Evolutionary conservation across 2,329 filamentous ascomycete species (phyloP).

Genomic region (Cytospora paraplurivora): DNA sequence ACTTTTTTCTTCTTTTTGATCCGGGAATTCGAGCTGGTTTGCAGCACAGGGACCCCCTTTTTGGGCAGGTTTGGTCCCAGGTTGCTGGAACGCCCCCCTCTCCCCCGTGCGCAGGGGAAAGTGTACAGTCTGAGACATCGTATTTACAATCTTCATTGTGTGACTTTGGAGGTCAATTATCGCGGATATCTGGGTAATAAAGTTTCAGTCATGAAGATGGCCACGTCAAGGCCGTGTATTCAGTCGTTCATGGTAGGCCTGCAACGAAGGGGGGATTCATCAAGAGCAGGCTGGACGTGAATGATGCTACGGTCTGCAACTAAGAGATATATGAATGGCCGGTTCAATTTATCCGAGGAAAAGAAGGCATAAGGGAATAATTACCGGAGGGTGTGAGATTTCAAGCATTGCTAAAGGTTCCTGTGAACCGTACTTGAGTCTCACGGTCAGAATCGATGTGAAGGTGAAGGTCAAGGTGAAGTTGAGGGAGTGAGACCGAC

Average conservation of each 20-base stretch:
- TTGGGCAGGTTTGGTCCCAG: constrained; percentile 4
- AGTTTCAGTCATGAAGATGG: constrained; percentile 5
- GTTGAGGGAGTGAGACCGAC: constrained; percentile 6
- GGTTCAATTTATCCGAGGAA: too few relatives aligned
- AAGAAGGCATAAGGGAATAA: too few relatives aligned
- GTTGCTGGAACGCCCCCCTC: constrained; percentile 4
- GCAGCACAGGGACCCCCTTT: constrained; percentile 7
- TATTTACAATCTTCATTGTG: constrained; percentile 11
- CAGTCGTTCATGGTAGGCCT: constrained; percentile 16
- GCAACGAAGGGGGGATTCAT: background rate
- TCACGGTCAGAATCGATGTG: too few relatives aligned
- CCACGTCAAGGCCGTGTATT: constrained; percentile 12
- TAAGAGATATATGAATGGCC: too few relatives aligned
- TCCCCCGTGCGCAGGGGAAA: background rate
- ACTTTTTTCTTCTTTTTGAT: background rate
- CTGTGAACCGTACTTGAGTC: too few relatives aligned
- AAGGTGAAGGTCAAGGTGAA: background rate
- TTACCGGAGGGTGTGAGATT: too few relatives aligned
- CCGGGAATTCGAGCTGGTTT: constrained; percentile 13
- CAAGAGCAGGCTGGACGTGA: too few relatives aligned
- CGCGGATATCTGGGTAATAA: background rate
- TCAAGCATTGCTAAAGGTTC: too few relatives aligned
- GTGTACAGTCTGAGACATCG: constrained; percentile 6
- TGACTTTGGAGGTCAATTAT: constrained; percentile 1
- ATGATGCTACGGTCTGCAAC: too few relatives aligned